Conservation (phyloP, 108 stramenopile species). For the Nitzschia sp. region DNA sequence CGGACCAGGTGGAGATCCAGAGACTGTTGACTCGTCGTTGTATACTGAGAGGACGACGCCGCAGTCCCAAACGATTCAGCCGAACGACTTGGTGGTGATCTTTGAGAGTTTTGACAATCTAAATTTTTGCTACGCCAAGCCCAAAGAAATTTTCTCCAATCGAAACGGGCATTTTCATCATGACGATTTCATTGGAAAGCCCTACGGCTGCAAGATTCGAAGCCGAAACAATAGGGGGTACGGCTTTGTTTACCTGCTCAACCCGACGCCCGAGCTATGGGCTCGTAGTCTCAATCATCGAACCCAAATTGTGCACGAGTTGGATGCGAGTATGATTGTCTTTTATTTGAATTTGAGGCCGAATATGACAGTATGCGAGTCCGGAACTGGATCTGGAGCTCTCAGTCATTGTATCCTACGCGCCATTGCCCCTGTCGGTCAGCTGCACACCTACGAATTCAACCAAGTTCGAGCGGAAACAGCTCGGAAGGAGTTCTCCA, state of each 20-base stretch:
- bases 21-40: conserved; percentile 41
- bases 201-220: conserved; percentile 84
- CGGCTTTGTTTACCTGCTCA: conserved; percentile 78
- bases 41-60: conserved; percentile 66
- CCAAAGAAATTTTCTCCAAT: conserved; percentile 68
- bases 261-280: conserved; percentile 94
- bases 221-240: conserved; percentile 72
- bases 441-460: conserved; percentile 92
- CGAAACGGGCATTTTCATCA: conserved; percentile 89
- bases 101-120: conserved; percentile 83
- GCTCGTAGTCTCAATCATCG: conserved; percentile 78
- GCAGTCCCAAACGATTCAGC: conserved; percentile 47
- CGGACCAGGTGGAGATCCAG: conserved; percentile 24
- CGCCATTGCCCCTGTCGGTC: conserved; percentile 88
- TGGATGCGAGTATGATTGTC: conserved; percentile 86
- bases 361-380: conserved; percentile 87
- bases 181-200: conserved; percentile 87
- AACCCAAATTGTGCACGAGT: conserved; percentile 92
- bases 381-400: conserved; percentile 91
- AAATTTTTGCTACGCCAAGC: conserved; percentile 82
- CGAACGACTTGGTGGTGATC: conserved; percentile 73
- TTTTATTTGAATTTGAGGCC: conserved; percentile 82
- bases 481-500: conserved; percentile 80
- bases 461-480: conserved; percentile 80
- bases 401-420: conserved; percentile 82